Evolutionary conservation across 495 filamentous ascomycete species (phyloP).

Genomic region (Podospora anserina): DNA sequence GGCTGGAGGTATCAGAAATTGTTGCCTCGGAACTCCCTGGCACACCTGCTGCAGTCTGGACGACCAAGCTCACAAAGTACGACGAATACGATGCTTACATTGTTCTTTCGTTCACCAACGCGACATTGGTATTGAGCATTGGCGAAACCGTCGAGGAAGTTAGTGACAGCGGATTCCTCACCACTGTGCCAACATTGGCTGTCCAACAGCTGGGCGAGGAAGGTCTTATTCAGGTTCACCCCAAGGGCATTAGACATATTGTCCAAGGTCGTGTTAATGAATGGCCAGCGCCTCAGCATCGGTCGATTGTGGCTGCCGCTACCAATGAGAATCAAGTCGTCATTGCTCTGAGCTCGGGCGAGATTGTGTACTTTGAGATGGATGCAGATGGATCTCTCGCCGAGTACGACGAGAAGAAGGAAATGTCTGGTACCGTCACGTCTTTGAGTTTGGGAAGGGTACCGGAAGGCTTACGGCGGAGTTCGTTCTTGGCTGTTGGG

Average conservation of each 20-base stretch:
- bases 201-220: constrained; percentile 94
- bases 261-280: constrained; percentile 82
- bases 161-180: constrained; percentile 85
- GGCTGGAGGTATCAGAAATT: constrained; percentile 88
- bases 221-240: constrained; percentile 89
- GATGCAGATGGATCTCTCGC: constrained; percentile 84
- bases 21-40: constrained; percentile 86
- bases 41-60: constrained; percentile 88
- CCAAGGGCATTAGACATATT: constrained; percentile 90
- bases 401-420: constrained; percentile 91
- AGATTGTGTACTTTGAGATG: constrained; percentile 98
- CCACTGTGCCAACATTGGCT: constrained; percentile 79
- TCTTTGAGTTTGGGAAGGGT: constrained; percentile 91
- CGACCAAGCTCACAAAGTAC: constrained; percentile 75
- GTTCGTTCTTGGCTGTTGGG: constrained; percentile 89
- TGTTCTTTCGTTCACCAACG: constrained; percentile 65
- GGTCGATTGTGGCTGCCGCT: constrained; percentile 91
- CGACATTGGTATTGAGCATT: constrained; percentile 81
- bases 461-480: constrained; percentile 79
- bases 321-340: constrained; percentile 93
- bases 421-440: constrained; percentile 95
- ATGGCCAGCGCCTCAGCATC: constrained; percentile 89
- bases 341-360: constrained; percentile 87
- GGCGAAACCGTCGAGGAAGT: constrained; percentile 97
- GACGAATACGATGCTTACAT: constrained; percentile 85